Evolutionary conservation across 164 flowering plant species (phyloP).

Genomic region (Liriodendron chinense): DNA sequence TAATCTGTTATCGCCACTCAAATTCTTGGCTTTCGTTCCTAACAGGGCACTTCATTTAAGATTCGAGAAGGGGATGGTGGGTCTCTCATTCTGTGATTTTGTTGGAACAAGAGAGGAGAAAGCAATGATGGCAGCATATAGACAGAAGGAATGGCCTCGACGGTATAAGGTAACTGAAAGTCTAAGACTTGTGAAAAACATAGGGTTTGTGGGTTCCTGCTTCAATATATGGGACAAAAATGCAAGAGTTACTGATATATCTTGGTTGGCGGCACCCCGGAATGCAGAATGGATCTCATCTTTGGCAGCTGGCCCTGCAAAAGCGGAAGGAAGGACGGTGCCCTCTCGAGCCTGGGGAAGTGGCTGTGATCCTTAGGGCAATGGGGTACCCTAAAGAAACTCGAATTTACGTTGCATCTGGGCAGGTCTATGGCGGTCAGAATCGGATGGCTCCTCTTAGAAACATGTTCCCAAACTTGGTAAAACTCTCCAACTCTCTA

Average conservation of each 20-base stretch:
- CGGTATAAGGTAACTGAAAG: constrained; percentile 68
- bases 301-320: constrained; percentile 93
- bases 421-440: constrained; percentile 96
- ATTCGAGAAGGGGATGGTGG: constrained; percentile 99
- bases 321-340: constrained; percentile 98
- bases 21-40: background rate
- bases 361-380: constrained; percentile 93
- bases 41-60: constrained; percentile 98
- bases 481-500: constrained; percentile 19
- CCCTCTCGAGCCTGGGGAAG: constrained; percentile 98
- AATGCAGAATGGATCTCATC: constrained; percentile 93
- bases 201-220: background rate
- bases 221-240: background rate
- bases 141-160: constrained; percentile 98
- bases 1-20: background rate
- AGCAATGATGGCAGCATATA: constrained; percentile 83
- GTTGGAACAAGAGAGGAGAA: constrained; percentile 97
- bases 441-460: constrained; percentile 97
- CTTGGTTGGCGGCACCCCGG: constrained; percentile 12
- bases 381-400: constrained; percentile 99
- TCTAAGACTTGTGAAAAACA: background rate
- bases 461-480: constrained; percentile 98
- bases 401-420: constrained; percentile 98
- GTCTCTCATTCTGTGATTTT: constrained; percentile 96
- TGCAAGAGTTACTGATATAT: background rate